Evolutionary conservation across 139 green algal species (phyloP).

Genomic region (Picochlorum sp.): DNA sequence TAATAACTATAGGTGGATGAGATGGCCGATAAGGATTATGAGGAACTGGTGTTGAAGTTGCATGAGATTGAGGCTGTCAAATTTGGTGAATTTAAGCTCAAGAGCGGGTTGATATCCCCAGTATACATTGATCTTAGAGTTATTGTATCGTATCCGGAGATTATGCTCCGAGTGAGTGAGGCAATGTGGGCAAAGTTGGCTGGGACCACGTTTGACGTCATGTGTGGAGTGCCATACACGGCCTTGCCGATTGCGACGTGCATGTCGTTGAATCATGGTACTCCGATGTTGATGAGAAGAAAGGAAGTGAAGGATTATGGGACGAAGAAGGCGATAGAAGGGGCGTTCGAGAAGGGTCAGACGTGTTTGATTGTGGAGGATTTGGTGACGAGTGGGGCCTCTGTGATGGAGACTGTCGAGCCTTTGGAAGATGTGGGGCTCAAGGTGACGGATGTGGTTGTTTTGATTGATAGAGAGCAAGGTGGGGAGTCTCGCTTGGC

Average conservation of each 20-base stretch:
- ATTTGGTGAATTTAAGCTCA: conserved; percentile 98
- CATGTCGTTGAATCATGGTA: conserved; percentile 79
- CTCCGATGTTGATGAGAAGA: conserved; percentile 89
- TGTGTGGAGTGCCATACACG: conserved; percentile 99
- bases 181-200: conserved; percentile 76
- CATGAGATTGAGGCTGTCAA: conserved; percentile 94
- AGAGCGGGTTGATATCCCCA: conserved; percentile 90
- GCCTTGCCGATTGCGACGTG: conserved; percentile 95
- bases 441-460: conserved; percentile 71
- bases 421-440: conserved; percentile 78
- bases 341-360: conserved; percentile 79
- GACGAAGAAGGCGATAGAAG: conserved; percentile 98
- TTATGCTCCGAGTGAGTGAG: conserved; percentile 77
- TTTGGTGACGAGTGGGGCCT: conserved; percentile 90
- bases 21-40: conserved; percentile 62
- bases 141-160: conserved; percentile 96
- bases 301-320: conserved; percentile 98
- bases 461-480: conserved; percentile 98
- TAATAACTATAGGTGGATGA: conserved; percentile 21
- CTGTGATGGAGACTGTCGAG: conserved; percentile 94
- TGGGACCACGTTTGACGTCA: conserved; percentile 79
- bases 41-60: conserved; percentile 80
- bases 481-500: conserved; percentile 72
- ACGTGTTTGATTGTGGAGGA: conserved; percentile 95
- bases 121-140: conserved; percentile 98